Evolutionary conservation across 2,329 filamentous ascomycete species (phyloP), one percentile per base, ranked within the genome.

Genomic region (Aspergillus transmontanensis): DNA sequence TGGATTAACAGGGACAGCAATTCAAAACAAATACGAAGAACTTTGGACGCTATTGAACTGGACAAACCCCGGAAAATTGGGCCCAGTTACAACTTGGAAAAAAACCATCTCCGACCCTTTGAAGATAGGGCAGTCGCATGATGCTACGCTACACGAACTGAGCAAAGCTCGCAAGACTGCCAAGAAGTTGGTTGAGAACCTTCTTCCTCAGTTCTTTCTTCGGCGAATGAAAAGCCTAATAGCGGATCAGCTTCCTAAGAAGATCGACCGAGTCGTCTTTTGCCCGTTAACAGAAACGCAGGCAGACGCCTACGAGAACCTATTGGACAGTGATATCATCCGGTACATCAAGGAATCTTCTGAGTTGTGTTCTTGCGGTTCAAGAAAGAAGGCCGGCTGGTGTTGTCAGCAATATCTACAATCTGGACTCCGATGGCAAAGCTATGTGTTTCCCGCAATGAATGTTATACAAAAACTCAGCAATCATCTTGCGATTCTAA

Each of bases 21-120:
- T 99, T 51, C 95, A 99, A 75, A 99, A 99, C 77, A 95, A 92
- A 68, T 99, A 99, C 75, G 93, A 97, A 74, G 95, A 99, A 76
- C 84, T 99, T 0, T 99, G 94, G 94, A 96, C 93, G 0, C 83
- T 99, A 0, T 82, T 99, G 3, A 96, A 99, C 75, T 99, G 95
- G 95, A 94, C 93, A 0, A 95, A 96, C 69, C 95, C 95, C 0
- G 94, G 93, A 0, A 79, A 78, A 45, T 85, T 90, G 66, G 88
- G 89, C 0, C 86, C 88, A 0, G 79, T 91, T 11, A 81, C 85
- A 6, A 90, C 91, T 48, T 99, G 95, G 95, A 90, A 88, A 71
- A 83, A 85, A 23, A 88, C 86, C 43, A 92, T 99, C 63, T 89
- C 89, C 59, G 86, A 89, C 26, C 95, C 94, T 0, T 82, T 99